Evolutionary conservation across 2,329 filamentous ascomycete genomes (phyloP), one percentile per base, ranked within the genome.

Genomic region (Colletotrichum phormii): DNA sequence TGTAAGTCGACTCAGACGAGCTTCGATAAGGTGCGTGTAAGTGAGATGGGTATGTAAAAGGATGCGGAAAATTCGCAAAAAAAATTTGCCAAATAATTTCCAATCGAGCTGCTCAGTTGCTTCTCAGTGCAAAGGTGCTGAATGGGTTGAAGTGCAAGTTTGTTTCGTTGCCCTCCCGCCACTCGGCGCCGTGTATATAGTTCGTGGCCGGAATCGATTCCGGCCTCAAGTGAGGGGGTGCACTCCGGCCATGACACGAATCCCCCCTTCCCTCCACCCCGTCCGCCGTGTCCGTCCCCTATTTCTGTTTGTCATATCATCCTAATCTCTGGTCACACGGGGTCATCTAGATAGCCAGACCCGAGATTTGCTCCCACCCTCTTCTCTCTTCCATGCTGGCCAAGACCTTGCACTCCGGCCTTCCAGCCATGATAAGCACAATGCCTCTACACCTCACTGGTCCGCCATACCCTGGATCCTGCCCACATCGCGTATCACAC

Each of bases 201-300:
- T 79, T 80, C 63, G 81, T 84, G 85, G 85, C 85, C 85, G 85
- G 85, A 86, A 86, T 81, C 24, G 8, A 79, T 85, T 86, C 84
- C 85, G 84, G 84, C 84, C 84, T 81, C 79, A 74, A 67, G 74
- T 75, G 78, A 78, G 79, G 78, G 80, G 80, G 61, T 31, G 65
- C 42, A 13, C 64, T 65, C 71, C 60, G 60, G 53, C 62, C 61
- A 73, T 73, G 71, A 73, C 61, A 73, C 63, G 59, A 72, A 67
- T 58, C 67, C 64, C 53, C 63, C 59, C 15, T 42, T 42, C 42
- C 18, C 42, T n/a, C 42, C 49, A 42, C 46, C 49, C 33, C 65
- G 60, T 54, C 70, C 46, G 60, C 26, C 60, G 59, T 29, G 35
- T 31, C 70, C 60, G 8, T 60, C 51, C 68, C 13, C 37, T 31